These are phyloP conservation scores for Rubia peregrina DNA, from an alignment of 305 asterid species.

Conservation along the genomic window DNA sequence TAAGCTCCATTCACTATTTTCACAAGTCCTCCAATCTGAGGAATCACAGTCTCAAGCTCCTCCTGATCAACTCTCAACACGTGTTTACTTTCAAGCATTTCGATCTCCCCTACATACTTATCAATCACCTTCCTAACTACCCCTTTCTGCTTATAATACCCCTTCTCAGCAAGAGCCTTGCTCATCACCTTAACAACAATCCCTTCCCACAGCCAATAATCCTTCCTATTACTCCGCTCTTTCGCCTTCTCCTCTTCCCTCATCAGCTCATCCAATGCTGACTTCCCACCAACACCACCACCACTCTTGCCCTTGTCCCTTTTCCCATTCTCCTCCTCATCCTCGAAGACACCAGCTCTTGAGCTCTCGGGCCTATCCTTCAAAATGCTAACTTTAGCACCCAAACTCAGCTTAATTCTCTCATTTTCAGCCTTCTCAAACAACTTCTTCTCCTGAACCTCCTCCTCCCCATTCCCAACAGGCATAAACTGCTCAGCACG, in stretches of 20 bases:
- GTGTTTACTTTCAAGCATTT: conserved; percentile 85
- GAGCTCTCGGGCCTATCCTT: conserved; percentile 43
- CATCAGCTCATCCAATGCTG: conserved; percentile 72
- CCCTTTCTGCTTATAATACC: conserved; percentile 88
- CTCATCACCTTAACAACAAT: conserved; percentile 83
- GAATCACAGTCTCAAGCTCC: conserved; percentile 90
- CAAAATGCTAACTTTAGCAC: conserved; percentile 26
- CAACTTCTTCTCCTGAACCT: conserved; percentile 25
- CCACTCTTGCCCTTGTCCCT: conserved; percentile 36
- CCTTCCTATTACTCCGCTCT: conserved; percentile 77
- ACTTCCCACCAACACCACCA: conserved; percentile 19
- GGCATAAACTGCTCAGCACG: conserved; percentile 61
- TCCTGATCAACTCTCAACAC: conserved; percentile 79
- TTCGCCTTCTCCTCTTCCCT: conserved; percentile 73
- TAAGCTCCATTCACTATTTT: conserved; percentile 82
- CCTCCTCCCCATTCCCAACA: conserved; percentile 25
- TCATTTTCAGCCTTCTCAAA: conserved; percentile 51
- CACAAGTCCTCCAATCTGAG: conserved; percentile 85
- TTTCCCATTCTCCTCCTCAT: conserved; percentile 42
- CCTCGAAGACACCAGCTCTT: conserved; percentile 33
- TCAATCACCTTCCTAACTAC: conserved; percentile 63
- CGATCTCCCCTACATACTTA: conserved; percentile 77
- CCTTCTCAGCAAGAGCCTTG: conserved; percentile 60
- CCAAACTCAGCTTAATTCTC: conserved; percentile 57
- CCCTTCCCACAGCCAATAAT: conserved; percentile 78